Base-by-base conservation (phyloP, 176 grass and related monocot genomes). In the Miscanthus lutarioriparius region DNA sequence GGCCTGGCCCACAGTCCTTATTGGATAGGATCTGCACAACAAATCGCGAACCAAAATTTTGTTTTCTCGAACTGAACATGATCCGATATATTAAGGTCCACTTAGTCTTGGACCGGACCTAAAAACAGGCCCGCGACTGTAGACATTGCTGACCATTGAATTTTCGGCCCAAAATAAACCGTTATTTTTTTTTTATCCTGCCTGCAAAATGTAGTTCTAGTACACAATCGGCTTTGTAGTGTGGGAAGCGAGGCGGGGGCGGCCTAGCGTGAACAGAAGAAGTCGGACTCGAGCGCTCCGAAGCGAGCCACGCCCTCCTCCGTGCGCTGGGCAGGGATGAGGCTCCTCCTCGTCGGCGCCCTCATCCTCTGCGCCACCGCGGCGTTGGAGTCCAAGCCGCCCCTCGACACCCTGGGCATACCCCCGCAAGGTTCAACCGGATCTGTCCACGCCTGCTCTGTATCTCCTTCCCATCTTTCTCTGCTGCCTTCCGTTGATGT, bases 381-480 rank as follows among this genome's bases (percentile, higher is more conserved):
- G 38, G 75, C 86, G 23, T 56, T 80, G 19, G 86, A 84, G 23
- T 89, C 87, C 51, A 20, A 63, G 20, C 90, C 41, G 22, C 61
- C 85, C 33, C 89, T 91, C 51, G 87, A 88, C 72, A 91, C 85
- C 27, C 80, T 94, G 16, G 92, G 92, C 74, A 94, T 94, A 72
- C 75, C 90, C 9, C 92, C 92, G 75, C 90, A 90, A 92, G 92
- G 92, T 94, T 77, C 32, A 27, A 37, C 79, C 30, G 76, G 85
- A 91, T 91, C 89, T 82, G 72, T 16, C 48, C 63, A 25, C 25
- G 70, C 82, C 26, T 36, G 43, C 82, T 59, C 38, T 71, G 26
- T 44, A 23, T 39, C 32, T 19, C 35, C 20, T 69, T 8, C 22
- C 20, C 10, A 33, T 40, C 20, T 25, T 3, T 74, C 36, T 28